These are phyloP conservation scores for Aspergillus felis DNA, from an alignment of 2,329 filamentous ascomycete genomes.

Conservation along the genomic window DNA sequence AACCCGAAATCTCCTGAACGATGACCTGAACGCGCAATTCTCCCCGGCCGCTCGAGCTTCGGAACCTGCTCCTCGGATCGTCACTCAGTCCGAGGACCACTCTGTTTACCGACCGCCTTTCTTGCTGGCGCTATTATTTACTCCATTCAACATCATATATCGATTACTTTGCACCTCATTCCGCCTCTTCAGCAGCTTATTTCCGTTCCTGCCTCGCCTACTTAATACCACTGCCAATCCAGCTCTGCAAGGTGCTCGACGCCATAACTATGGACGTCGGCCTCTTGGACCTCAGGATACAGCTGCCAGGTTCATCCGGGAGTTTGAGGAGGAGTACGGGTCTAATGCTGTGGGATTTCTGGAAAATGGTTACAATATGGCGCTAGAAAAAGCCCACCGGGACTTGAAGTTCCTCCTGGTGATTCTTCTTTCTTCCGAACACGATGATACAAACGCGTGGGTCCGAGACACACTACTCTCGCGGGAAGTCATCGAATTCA, in stretches of 20 bases:
- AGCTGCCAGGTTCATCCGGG: conserved; percentile 79
- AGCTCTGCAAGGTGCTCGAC: conserved; percentile 42
- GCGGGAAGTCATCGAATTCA: conserved; percentile 66
- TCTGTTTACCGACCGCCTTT: conserved; percentile 68
- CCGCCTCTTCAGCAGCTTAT: conserved; percentile 69
- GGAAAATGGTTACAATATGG: conserved; percentile 87
- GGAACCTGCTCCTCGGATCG: conserved; percentile 77
- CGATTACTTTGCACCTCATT: conserved; percentile 63
- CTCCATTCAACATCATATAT: conserved; percentile 77
- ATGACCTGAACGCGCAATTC: conserved; percentile 32
- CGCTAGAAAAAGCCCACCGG: conserved; percentile 82
- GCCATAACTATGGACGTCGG: conserved; percentile 65
- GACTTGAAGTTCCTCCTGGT: conserved; percentile 91
- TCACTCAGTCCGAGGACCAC: conserved; percentile 66
- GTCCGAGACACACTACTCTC: conserved; percentile 76
- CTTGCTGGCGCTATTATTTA: conserved; percentile 71
- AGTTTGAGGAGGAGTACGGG: conserved; percentile 94
- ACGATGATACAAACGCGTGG: conserved; percentile 85
- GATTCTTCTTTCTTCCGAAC: conserved; percentile 82
- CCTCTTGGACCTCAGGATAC: conserved; percentile 82
- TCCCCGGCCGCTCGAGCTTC: conserved; percentile 39
- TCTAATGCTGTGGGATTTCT: conserved; percentile 64
- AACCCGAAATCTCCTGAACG: conserved; percentile 65
- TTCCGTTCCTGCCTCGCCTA: conserved; percentile 72
- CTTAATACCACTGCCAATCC: conserved; percentile 47